A percentile compares a stretch with the other conserved stretches of the same genome.
These are phyloP conservation scores for Penicillium freii DNA, from an alignment of 2,329 filamentous ascomycete species.

Conservation along the genomic window DNA sequence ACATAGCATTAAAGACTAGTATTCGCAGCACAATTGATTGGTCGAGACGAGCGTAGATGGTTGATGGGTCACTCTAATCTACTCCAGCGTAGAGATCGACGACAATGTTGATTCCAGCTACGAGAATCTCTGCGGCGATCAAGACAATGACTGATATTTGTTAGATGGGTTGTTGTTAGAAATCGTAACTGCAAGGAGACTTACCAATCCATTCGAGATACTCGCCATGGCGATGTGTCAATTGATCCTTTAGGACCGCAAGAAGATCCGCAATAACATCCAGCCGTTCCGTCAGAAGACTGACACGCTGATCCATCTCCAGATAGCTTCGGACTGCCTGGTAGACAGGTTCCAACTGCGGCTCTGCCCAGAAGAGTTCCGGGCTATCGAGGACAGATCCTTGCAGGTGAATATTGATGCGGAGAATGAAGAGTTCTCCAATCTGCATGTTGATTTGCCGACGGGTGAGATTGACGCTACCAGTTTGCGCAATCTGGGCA, in stretches of 20 bases:
- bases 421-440: conserved; percentile 92
- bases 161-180: conserved; percentile 15
- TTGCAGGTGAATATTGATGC: conserved; percentile 97
- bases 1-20: not conserved
- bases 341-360: conserved; percentile 93
- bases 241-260: conserved; percentile 89
- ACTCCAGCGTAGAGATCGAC: conserved; percentile 81
- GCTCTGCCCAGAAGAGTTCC: conserved; percentile 97
- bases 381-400: conserved; percentile 95
- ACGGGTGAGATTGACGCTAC: conserved; percentile 83
- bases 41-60: not conserved
- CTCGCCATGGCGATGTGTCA: conserved; percentile 89
- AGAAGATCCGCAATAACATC: conserved; percentile 92
- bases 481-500: conserved; percentile 85
- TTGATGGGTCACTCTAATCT: conserved; percentile 41
- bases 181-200: conserved; percentile 33
- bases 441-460: conserved; percentile 99
- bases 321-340: conserved; percentile 92
- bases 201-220: conserved; percentile 85
- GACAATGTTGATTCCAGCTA: conserved; percentile 89
- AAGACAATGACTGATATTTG: conserved; percentile 73
- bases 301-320: conserved; percentile 96
- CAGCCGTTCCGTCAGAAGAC: conserved; percentile 81
- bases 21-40: not conserved
- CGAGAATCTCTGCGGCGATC: conserved; percentile 91